Evolutionary conservation across 108 stramenopile genomes (phyloP).

Genomic region (Mediolabrus comicus): DNA sequence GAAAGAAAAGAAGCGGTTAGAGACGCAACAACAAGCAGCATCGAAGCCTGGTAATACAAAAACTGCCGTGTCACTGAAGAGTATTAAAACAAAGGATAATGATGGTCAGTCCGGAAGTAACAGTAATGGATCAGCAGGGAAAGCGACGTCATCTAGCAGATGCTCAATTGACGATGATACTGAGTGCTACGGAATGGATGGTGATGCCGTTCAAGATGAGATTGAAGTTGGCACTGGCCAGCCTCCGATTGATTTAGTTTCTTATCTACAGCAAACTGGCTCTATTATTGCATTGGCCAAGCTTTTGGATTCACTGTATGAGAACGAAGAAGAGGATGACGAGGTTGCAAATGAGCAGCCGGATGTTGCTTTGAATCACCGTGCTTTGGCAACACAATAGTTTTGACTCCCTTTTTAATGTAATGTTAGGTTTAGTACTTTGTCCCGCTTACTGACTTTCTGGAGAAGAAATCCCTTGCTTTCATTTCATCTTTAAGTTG

Average conservation of each 20-base stretch:
- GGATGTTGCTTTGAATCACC: slow-evolving; percentile 4
- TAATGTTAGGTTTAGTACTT: slow-evolving; percentile 38
- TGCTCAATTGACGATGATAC: slow-evolving; percentile 39
- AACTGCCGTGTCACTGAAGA: not conserved
- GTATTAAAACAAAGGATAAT: not conserved
- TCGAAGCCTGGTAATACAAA: not conserved
- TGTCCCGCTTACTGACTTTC: slow-evolving; percentile 63
- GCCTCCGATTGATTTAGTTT: slow-evolving; percentile 77
- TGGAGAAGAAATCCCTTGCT: slow-evolving; percentile 75
- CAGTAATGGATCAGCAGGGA: not conserved
- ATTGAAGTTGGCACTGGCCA: slow-evolving; percentile 46
- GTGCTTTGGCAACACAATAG: slow-evolving; percentile 18
- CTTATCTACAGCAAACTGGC: slow-evolving; percentile 81
- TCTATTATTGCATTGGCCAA: slow-evolving; percentile 85
- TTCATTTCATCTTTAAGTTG: slow-evolving; percentile 45
- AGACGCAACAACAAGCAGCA: slow-evolving; percentile 4
- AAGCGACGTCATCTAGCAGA: slow-evolving; percentile 18
- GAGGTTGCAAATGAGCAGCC: slow-evolving; percentile 25
- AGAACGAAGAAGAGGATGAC: slow-evolving; percentile 65
- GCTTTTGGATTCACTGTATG: slow-evolving; percentile 80
- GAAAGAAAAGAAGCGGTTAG: slow-evolving; percentile 48
- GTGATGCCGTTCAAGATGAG: slow-evolving; percentile 50
- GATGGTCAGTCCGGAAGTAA: slow-evolving; percentile 18
- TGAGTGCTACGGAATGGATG: slow-evolving; percentile 23
- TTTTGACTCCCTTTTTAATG: not conserved